phyloP scores from a whole-genome alignment of 2,329 filamentous ascomycete genomes.

The Fusarium aywerte region DNA sequence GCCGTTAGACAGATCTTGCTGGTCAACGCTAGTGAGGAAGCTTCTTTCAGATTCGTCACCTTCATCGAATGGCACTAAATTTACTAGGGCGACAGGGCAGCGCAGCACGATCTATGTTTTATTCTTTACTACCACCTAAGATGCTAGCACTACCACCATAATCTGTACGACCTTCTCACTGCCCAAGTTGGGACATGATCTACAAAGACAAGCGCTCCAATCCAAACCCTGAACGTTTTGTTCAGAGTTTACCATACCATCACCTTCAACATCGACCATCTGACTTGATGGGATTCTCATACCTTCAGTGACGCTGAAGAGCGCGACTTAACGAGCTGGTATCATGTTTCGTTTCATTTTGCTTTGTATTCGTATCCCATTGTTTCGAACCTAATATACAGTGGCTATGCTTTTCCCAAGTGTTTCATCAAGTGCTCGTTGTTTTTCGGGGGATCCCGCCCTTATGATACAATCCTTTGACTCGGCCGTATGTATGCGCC shows the following conservation, averaged over 20 bases:
- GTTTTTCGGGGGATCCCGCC: conserved; percentile 27
- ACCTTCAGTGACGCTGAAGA: not conserved
- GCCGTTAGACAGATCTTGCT: conserved; percentile 36
- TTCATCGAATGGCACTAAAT: not conserved
- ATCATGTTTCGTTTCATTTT: conserved; percentile 11
- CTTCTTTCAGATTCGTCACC: conserved; percentile 15
- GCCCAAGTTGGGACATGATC: conserved; percentile 5
- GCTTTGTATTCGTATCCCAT: not conserved
- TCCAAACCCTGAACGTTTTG: conserved; percentile 2
- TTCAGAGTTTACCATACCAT: conserved; percentile 18
- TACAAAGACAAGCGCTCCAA: conserved; percentile 34
- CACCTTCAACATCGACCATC: not conserved
- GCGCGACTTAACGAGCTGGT: not conserved
- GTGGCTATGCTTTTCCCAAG: conserved; percentile 20
- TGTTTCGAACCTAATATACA: conserved; percentile 30
- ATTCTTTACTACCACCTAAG: conserved; percentile 8
- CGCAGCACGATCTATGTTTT: conserved; percentile 13
- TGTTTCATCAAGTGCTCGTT: conserved; percentile 25
- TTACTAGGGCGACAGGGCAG: not conserved
- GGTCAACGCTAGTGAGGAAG: conserved; percentile 5
- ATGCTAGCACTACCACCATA: conserved; percentile 11
- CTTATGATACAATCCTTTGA: conserved; percentile 24
- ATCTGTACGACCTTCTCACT: not conserved
- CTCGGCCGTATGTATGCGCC: conserved; percentile 20
- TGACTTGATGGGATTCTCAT: not conserved